Percentiles rank a stretch among this genome's conserved stretches.
These are phyloP conservation scores for Amphicarpaea edgeworthii DNA, from an alignment of 306 rosid species.

Conservation along the genomic window DNA sequence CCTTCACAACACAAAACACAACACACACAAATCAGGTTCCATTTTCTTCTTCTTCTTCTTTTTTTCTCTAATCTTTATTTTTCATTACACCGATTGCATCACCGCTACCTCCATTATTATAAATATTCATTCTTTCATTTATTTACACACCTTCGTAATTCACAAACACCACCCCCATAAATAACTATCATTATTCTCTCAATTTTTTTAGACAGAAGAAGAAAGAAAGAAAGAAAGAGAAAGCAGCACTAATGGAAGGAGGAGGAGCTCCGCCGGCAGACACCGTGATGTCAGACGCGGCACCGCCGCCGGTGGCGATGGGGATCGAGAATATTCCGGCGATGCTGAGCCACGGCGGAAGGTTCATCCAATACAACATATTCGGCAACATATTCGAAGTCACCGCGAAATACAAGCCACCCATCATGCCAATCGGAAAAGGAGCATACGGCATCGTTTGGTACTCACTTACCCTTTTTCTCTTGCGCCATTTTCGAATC, in stretches of 20 bases:
- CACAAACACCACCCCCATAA: not conserved
- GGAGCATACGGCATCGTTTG: conserved; percentile 99
- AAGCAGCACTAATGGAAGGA: conserved; percentile 48
- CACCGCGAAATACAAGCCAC: conserved; percentile 93
- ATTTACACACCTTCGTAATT: not conserved
- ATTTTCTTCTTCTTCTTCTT: conserved; percentile 9
- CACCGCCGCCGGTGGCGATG: conserved; percentile 42
- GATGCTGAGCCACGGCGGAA: conserved; percentile 87
- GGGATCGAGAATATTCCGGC: conserved; percentile 90
- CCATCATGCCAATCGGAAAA: conserved; percentile 97
- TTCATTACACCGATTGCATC: conserved; percentile 15
- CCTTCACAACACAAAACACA: conserved; percentile 30
- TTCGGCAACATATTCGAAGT: conserved; percentile 94
- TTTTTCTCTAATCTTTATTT: not conserved
- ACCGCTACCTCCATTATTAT: not conserved
- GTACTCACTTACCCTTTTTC: conserved; percentile 48
- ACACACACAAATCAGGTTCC: conserved; percentile 53
- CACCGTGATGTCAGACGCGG: conserved; percentile 81
- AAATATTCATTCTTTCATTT: not conserved
- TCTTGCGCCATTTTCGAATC: not conserved
- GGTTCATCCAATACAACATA: conserved; percentile 92
- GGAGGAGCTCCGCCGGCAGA: conserved; percentile 67
- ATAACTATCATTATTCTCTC: conserved; percentile 21
- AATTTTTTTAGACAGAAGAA: conserved; percentile 26
- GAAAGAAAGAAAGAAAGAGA: not conserved